These are phyloP conservation scores for Isabelozyma pseudorhagii DNA, from an alignment of 805 yeast genomes.

Conservation along the genomic window DNA sequence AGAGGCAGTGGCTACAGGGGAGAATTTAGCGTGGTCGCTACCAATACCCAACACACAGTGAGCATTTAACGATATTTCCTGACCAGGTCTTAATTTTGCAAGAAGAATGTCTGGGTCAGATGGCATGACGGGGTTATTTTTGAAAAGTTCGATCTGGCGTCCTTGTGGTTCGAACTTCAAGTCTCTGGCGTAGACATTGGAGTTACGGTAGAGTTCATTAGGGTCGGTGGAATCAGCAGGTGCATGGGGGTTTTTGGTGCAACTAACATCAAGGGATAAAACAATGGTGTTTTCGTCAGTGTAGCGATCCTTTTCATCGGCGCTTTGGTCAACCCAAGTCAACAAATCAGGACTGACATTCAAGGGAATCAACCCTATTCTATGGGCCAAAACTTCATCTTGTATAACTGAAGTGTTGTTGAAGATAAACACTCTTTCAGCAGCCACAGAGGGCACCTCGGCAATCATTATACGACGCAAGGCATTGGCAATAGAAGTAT, in stretches of 20 bases:
- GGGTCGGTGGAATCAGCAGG: conserved; percentile 78
- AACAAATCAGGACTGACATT: conserved; percentile 87
- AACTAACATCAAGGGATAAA: conserved; percentile 72
- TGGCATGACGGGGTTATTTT: conserved; percentile 64
- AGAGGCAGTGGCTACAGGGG: conserved; percentile 96
- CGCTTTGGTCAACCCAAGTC: conserved; percentile 71
- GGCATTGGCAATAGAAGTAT: conserved; percentile 93
- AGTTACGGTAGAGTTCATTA: conserved; percentile 75
- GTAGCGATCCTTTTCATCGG: conserved; percentile 62
- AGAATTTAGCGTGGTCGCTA: conserved; percentile 93
- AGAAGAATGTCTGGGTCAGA: conserved; percentile 85
- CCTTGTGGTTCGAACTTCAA: conserved; percentile 91
- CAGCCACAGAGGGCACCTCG: conserved; percentile 94
- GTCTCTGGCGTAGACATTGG: conserved; percentile 86
- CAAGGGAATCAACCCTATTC: conserved; percentile 90
- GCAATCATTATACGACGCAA: conserved; percentile 96
- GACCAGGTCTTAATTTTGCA: conserved; percentile 95
- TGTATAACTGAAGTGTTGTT: conserved; percentile 96
- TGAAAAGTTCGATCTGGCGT: conserved; percentile 69
- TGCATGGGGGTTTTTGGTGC: conserved; percentile 84
- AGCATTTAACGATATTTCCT: conserved; percentile 85
- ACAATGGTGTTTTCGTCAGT: conserved; percentile 91
- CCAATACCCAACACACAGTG: conserved; percentile 93
- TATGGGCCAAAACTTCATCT: conserved; percentile 94
- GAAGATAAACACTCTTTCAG: conserved; percentile 85